phyloP scores from a whole-genome alignment of 768 basidiomycete species.

The Omphalotus guepiniiformis region DNA sequence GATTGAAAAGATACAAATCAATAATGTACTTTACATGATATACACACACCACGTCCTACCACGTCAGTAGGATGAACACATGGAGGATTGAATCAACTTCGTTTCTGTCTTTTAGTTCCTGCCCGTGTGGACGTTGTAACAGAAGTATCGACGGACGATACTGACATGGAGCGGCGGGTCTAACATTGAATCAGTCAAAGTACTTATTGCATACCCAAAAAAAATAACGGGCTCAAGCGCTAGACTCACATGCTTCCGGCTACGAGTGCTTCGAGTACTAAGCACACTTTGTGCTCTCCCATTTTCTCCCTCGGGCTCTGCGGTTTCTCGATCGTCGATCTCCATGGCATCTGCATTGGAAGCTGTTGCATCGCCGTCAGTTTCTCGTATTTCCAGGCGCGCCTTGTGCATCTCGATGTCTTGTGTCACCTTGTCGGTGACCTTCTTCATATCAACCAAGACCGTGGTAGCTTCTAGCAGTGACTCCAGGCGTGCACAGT shows the following conservation, averaged over 20 bases:
- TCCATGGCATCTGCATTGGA: slow-evolving; percentile 36
- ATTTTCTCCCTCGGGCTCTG: slow-evolving; percentile 39
- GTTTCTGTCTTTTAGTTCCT: slow-evolving; percentile 56
- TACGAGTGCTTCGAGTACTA: slow-evolving; percentile 51
- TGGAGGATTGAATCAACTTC: slow-evolving; percentile 30
- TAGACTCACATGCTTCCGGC: slow-evolving; percentile 55
- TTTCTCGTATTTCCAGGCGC: slow-evolving; percentile 50
- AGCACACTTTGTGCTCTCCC: slow-evolving; percentile 64
- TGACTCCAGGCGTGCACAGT: slow-evolving; percentile 67
- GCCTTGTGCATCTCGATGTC: slow-evolving; percentile 73
- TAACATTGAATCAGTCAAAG: slow-evolving; percentile 13
- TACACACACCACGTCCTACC: no score
- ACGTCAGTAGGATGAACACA: no score
- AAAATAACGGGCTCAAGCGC: background rate
- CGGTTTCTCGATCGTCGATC: slow-evolving; percentile 41
- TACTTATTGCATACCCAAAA: no score
- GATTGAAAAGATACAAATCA: no score
- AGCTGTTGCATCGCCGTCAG: slow-evolving; percentile 33
- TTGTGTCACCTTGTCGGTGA: slow-evolving; percentile 80
- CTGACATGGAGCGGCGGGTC: slow-evolving; percentile 65
- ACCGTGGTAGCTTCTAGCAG: slow-evolving; percentile 67
- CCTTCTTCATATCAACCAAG: slow-evolving; percentile 86
- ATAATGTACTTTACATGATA: no score
- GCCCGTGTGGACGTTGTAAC: slow-evolving; percentile 45
- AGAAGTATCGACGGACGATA: slow-evolving; percentile 72